phyloP scores from a whole-genome alignment of 2,329 filamentous ascomycete species.

The Colletotrichum magnum region DNA sequence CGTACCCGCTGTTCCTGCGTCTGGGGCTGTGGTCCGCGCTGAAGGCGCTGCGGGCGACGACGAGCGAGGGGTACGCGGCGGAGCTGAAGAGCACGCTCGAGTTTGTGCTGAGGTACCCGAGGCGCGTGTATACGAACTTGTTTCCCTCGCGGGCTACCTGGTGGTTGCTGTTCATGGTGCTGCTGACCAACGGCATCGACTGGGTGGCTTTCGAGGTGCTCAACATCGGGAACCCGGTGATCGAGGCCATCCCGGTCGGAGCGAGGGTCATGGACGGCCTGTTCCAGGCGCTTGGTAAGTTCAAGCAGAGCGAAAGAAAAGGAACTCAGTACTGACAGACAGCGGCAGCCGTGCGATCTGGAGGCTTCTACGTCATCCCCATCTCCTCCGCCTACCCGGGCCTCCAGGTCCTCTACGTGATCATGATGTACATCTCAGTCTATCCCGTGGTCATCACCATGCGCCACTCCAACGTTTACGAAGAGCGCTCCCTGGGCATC shows the following conservation, averaged over 20 bases:
- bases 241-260: slow-evolving; percentile 65
- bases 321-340: background rate
- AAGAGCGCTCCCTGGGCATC: slow-evolving; percentile 76
- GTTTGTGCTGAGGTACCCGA: slow-evolving; percentile 69
- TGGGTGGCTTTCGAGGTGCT: slow-evolving; percentile 77
- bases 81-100: slow-evolving; percentile 64
- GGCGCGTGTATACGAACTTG: slow-evolving; percentile 73
- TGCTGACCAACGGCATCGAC: slow-evolving; percentile 73
- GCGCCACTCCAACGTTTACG: slow-evolving; percentile 80
- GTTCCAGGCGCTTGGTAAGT: slow-evolving; percentile 71
- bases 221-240: slow-evolving; percentile 71
- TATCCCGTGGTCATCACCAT: slow-evolving; percentile 75
- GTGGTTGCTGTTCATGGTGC: slow-evolving; percentile 74
- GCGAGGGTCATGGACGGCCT: slow-evolving; percentile 74
- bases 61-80: slow-evolving; percentile 49
- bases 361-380: slow-evolving; percentile 76
- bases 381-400: slow-evolving; percentile 71
- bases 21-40: slow-evolving; percentile 69
- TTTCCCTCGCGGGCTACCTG: slow-evolving; percentile 76
- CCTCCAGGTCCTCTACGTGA: slow-evolving; percentile 71
- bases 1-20: slow-evolving; percentile 75
- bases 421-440: slow-evolving; percentile 77
- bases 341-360: slow-evolving; percentile 70
- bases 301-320: background rate
- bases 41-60: slow-evolving; percentile 56